These are phyloP conservation scores for Carex myosuroides DNA, from an alignment of 176 grass and related monocot genomes.

Conservation along the genomic window DNA sequence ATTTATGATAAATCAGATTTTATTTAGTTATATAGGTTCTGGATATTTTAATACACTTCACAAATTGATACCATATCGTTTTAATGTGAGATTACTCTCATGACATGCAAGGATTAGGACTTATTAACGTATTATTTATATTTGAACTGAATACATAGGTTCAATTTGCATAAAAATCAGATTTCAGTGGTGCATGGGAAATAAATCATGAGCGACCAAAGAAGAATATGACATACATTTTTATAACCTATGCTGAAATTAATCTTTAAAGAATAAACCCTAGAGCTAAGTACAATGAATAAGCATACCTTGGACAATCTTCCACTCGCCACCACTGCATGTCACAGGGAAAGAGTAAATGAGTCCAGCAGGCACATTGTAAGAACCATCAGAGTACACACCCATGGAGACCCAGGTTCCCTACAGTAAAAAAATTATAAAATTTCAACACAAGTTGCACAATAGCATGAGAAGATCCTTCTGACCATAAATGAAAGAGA, in stretches of 20 bases:
- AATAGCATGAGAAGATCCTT: background rate
- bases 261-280: background rate
- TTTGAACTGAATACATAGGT: background rate
- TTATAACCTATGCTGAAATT: background rate
- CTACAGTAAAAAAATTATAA: slow-evolving; percentile 3
- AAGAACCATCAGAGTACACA: slow-evolving; percentile 92
- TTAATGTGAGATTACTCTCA: background rate
- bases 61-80: background rate
- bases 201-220: background rate
- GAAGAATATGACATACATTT: background rate
- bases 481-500: background rate
- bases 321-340: slow-evolving; percentile 72
- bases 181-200: background rate
- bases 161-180: background rate
- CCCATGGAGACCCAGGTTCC: slow-evolving; percentile 98
- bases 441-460: background rate
- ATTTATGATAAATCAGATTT: background rate
- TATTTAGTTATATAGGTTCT: background rate
- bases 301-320: slow-evolving; percentile 69
- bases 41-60: background rate
- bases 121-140: background rate
- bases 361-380: slow-evolving; percentile 79
- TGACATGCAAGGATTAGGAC: background rate
- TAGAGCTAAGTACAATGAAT: background rate
- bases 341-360: slow-evolving; percentile 98